These are phyloP conservation scores for Candida quercuum DNA, from an alignment of 805 yeast genomes.

Conservation along the genomic window DNA sequence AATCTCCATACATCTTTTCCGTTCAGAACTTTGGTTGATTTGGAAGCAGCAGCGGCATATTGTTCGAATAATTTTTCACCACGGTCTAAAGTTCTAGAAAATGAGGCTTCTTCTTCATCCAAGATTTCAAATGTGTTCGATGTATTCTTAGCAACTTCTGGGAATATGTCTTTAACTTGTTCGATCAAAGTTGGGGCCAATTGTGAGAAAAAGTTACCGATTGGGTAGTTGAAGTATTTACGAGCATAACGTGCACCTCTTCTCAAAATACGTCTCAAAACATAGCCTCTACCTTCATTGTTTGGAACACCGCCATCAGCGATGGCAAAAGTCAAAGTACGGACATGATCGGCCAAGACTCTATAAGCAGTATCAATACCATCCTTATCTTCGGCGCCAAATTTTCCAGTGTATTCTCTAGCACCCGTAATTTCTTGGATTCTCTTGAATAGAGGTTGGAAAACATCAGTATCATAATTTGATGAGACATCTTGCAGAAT, in stretches of 20 bases:
- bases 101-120: constrained; percentile 93
- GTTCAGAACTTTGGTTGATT: constrained; percentile 66
- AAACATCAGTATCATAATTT: constrained; percentile 96
- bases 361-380: constrained; percentile 98
- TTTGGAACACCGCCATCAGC: constrained; percentile 99
- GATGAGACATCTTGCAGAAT: constrained; percentile 86
- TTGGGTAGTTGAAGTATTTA: constrained; percentile 92
- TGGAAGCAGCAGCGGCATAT: constrained; percentile 79
- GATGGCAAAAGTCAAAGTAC: constrained; percentile 93
- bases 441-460: constrained; percentile 77
- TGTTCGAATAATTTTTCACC: constrained; percentile 96
- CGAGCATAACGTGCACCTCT: constrained; percentile 97
- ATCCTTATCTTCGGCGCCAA: constrained; percentile 87
- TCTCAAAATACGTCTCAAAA: constrained; percentile 91
- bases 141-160: constrained; percentile 74
- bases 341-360: constrained; percentile 96
- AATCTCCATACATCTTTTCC: constrained; percentile 98
- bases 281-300: constrained; percentile 99
- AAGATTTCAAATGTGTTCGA: constrained; percentile 81
- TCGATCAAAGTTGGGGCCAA: constrained; percentile 90
- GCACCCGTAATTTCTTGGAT: constrained; percentile 93
- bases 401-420: constrained; percentile 86
- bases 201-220: constrained; percentile 88
- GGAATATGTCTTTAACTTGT: constrained; percentile 85
- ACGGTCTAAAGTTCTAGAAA: constrained; percentile 92